Base-by-base conservation (phyloP, 768 basidiomycete genomes). In the Tulasnella sp. region DNA sequence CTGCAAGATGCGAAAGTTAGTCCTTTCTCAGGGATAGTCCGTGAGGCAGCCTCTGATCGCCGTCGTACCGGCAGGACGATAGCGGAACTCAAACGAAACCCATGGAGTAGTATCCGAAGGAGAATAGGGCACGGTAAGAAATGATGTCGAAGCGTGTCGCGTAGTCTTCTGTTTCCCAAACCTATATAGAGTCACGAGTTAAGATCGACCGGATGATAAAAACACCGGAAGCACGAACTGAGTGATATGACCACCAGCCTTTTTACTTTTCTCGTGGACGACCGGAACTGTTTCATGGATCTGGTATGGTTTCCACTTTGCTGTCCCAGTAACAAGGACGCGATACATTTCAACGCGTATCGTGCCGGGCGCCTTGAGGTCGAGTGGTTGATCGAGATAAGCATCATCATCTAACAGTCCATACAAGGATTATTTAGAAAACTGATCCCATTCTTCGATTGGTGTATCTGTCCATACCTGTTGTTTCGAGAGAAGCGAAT, bases 181-280 rank as follows among this genome's bases (percentile, higher is more conserved):
- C 34, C 64, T 69, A 37, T 2, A 16, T 1, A 69, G 34, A 37
- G 64, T 34, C 31, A 18, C 1, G 2, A 1, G 12, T 69, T 16
- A 8, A 60, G 2, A n/a, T 18, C 64, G 12, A 37, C 28, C 11
- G 37, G 37, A 37, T 6, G 20, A 28, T 24, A 12, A 24, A 12
- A 42, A 42, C 20, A 4, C 3, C 8, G 3, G 12, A 7, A 37
- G 6, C 1, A 69, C 64, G 24, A 16, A 69, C 74, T 34, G 34
- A 8, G 40, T 42, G 14, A 28, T 28, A 22, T 75, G 42, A 11
- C 11, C 22, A 34, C 74, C 74, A 9, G 42, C 74, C 40, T 75
- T 75, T 34, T 75, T 75, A 14, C 74, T 75, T 75, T 16, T 75
- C 18, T 75, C 74, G 48, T 75, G 74, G 12, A 75, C 74, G 22